A percentile compares a stretch with the other conserved stretches of the same genome.
These are phyloP conservation scores for Trametes sp. DNA, from an alignment of 1,284 basidiomycete species.

Conservation along the genomic window DNA sequence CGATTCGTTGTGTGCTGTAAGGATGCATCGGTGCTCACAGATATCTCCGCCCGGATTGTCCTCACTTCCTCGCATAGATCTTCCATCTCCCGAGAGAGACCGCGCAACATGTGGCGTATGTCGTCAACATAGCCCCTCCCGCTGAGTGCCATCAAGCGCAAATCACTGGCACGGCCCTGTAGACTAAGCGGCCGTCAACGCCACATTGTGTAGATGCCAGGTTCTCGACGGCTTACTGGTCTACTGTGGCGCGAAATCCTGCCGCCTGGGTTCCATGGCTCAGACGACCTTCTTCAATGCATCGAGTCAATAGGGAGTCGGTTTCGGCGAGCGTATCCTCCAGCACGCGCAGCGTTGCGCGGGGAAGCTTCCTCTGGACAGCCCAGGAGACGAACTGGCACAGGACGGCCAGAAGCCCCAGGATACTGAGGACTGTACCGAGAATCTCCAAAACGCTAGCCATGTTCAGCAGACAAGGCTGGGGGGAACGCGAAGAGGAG, in stretches of 20 bases:
- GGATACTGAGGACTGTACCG: background rate
- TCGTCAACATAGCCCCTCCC: background rate
- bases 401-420: constrained; percentile 2
- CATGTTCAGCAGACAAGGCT: background rate
- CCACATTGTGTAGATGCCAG: background rate
- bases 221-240: background rate
- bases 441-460: background rate
- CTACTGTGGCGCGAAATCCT: background rate
- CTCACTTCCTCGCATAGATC: background rate
- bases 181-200: background rate
- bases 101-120: background rate
- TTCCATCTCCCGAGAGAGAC: background rate
- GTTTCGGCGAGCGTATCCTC: background rate
- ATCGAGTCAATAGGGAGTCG: background rate
- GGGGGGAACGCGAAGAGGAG: too few relatives aligned
- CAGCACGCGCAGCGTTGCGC: background rate
- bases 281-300: constrained; percentile 2
- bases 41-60: background rate
- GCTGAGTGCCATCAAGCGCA: background rate
- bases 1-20: background rate
- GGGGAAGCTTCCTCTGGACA: background rate
- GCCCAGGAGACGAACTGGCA: background rate
- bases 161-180: background rate
- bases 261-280: background rate
- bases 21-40: background rate